Evolutionary conservation across 1,284 basidiomycete genomes (phyloP).

Genomic region (Mycosarcoma maydis): DNA sequence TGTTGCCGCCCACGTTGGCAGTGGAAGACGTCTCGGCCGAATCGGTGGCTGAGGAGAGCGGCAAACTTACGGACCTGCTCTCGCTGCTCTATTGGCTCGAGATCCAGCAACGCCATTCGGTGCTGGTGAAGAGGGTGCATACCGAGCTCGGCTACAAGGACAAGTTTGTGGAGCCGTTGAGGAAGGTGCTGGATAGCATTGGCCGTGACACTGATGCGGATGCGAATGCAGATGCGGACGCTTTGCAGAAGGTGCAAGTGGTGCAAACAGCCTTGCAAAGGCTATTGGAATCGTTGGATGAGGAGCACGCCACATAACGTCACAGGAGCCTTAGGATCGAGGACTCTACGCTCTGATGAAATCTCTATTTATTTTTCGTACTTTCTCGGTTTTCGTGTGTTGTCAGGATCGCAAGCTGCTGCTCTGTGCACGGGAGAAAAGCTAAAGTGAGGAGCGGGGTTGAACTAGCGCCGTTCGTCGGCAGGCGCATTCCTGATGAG

Average conservation of each 20-base stretch:
- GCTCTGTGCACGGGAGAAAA: too few relatives aligned
- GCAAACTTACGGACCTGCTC: conserved; percentile 17
- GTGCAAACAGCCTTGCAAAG: not conserved
- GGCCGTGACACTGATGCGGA: not conserved
- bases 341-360: too few relatives aligned
- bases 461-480: conserved; percentile 22
- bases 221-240: not conserved
- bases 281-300: not conserved
- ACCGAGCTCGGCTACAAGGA: not conserved
- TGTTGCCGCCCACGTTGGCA: conserved; percentile 4
- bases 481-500: conserved; percentile 49
- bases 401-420: too few relatives aligned
- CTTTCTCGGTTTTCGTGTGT: too few relatives aligned
- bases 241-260: not conserved
- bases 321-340: too few relatives aligned
- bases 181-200: not conserved
- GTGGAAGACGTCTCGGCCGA: too few relatives aligned
- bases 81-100: conserved; percentile 26
- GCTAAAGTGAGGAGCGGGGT: not conserved
- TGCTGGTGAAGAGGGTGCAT: not conserved
- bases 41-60: conserved; percentile 18
- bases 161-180: not conserved
- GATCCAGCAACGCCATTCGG: conserved; percentile 3
- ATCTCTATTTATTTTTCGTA: too few relatives aligned
- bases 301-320: too few relatives aligned